Conservation (phyloP, 2,329 filamentous ascomycete species). For the Calonectria ilicicola region DNA sequence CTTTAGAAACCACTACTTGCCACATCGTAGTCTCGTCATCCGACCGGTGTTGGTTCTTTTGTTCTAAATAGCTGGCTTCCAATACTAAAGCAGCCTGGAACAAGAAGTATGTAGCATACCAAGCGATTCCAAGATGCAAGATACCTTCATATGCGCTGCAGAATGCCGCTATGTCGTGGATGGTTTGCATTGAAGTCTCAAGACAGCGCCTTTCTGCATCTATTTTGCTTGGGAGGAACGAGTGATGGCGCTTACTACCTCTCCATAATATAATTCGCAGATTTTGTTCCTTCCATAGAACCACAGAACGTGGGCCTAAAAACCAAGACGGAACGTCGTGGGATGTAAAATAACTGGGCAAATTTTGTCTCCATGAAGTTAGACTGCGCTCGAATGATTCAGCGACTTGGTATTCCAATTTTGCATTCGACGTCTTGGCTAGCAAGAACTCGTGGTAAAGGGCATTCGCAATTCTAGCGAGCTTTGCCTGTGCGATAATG, state of each 20-base stretch:
- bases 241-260: constrained; percentile 50
- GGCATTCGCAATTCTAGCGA: constrained; percentile 53
- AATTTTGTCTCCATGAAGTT: constrained; percentile 45
- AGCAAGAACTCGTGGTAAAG: constrained; percentile 56
- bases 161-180: constrained; percentile 51
- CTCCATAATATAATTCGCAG: constrained; percentile 57
- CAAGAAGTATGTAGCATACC: constrained; percentile 59
- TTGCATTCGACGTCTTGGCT: constrained; percentile 48
- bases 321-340: constrained; percentile 49
- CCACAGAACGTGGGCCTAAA: constrained; percentile 50
- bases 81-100: constrained; percentile 58
- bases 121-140: constrained; percentile 50
- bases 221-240: constrained; percentile 38
- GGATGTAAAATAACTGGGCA: constrained; percentile 50
- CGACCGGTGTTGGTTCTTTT: constrained; percentile 15
- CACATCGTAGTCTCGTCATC: constrained; percentile 12
- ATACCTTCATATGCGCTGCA: constrained; percentile 42
- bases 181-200: constrained; percentile 50
- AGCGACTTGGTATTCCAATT: constrained; percentile 51
- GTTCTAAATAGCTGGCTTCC: constrained; percentile 33
- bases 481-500: constrained; percentile 55
- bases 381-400: constrained; percentile 53
- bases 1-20: constrained; percentile 17
- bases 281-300: constrained; percentile 57
- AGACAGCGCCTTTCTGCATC: constrained; percentile 50